A percentile compares a stretch with the other conserved stretches of the same genome.
Conservation (phyloP, 2,329 filamentous ascomycete species). For the Calonectria pseudoreteaudii region DNA sequence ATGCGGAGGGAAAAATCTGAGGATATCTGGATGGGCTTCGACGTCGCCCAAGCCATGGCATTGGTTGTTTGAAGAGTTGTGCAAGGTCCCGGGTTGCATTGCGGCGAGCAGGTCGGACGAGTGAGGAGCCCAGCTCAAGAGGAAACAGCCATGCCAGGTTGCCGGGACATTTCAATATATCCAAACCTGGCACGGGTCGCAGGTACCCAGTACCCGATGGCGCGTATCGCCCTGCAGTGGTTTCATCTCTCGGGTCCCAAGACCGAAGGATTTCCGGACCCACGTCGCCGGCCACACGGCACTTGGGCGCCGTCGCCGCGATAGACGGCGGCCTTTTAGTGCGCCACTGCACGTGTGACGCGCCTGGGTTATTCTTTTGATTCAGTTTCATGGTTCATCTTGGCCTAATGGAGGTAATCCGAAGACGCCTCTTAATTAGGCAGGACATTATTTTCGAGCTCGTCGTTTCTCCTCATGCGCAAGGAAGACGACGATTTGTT, state of each 20-base stretch:
- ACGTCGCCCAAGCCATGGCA: neutral
- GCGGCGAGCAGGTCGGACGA: neutral
- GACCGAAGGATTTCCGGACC: slow-evolving; percentile 32
- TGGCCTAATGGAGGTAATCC: slow-evolving; percentile 26
- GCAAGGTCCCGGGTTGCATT: slow-evolving; percentile 3
- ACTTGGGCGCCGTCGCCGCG: slow-evolving; percentile 19
- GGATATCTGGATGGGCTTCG: neutral
- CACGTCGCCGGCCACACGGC: slow-evolving; percentile 26
- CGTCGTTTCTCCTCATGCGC: neutral
- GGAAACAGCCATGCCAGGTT: neutral
- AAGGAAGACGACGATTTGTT: neutral
- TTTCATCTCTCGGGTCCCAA: slow-evolving; percentile 19
- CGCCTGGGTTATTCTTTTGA: neutral
- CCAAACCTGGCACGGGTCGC: neutral
- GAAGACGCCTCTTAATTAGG: slow-evolving; percentile 14
- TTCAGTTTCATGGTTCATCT: neutral
- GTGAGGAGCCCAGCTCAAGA: neutral
- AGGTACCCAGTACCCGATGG: neutral
- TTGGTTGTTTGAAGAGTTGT: neutral
- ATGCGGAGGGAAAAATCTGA: neutral
- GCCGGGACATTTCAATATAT: neutral
- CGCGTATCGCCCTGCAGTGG: slow-evolving; percentile 1
- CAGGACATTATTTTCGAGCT: neutral
- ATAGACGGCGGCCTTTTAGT: slow-evolving; percentile 14
- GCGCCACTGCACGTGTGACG: slow-evolving; percentile 13